Base-by-base conservation (phyloP, 2,329 filamentous ascomycete species). In the Penicillium sp. region DNA sequence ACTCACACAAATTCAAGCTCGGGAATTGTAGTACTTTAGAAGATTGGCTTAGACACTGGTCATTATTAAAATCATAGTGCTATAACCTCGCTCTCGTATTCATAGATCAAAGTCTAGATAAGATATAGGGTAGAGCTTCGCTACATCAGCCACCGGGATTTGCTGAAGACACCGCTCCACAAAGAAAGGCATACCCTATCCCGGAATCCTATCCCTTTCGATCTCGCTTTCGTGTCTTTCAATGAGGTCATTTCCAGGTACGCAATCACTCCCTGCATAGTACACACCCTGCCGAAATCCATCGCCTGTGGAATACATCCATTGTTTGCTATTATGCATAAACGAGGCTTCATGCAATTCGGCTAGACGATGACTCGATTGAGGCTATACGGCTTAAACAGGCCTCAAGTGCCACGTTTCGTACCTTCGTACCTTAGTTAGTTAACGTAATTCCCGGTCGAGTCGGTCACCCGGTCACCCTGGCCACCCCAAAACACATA, bases 31-130 rank as follows among this genome's bases (percentile, higher is more conserved):
- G 28, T 28, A 28, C 3, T 28, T 7, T 28, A 28, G 5, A 7
- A 28, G 6, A 28, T 7, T 28, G 28, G 30, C 12, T 33, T 10
- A 33, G 30, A 30, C 49, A 22, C 9, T 15, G 17, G 28, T 22
- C 10, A 22, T 19, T 13, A 22, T 35, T 51, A 35, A 4, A 22
- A 30, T 33, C 15, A 30, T 4, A 30, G 24, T 47, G 22, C 28
- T 24, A 33, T 51, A 5, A 22, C 28, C 24, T 47, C 49, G 22
- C 19, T 19, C 15, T 54, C 35, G 33, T 54, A n/a, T 40, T 40
- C 19, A 6, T 37, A 40, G 33, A 54, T 26, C 51, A 35, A 54
- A 54, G 33, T 28, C 9, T 54, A 51, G 51, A 54, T 40, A 54
- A 54, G 51, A 54, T 53, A 15, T 12, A 15, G 10, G n/a, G 28